phyloP scores from a whole-genome alignment of 257 asterid species.

The Solanum gracilifrons region DNA sequence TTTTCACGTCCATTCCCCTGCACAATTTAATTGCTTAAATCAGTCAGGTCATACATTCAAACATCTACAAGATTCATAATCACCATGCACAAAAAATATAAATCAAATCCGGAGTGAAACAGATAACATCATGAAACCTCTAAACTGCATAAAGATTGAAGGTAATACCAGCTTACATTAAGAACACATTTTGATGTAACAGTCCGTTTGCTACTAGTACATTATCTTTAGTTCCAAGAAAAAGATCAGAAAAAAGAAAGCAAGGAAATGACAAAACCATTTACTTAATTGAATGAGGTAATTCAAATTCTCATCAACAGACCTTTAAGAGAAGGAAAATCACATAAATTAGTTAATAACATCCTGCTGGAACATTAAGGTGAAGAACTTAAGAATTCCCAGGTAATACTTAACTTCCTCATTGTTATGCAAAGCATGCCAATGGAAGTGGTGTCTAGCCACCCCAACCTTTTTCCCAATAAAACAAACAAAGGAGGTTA shows the following conservation, averaged over 20 bases:
- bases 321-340: background rate
- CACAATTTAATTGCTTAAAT: background rate
- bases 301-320: background rate
- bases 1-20: slow-evolving; percentile 44
- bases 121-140: background rate
- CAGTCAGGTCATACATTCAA: background rate
- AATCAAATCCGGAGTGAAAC: background rate
- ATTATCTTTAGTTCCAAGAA: background rate
- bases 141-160: background rate
- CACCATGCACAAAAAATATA: background rate
- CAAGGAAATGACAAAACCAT: background rate
- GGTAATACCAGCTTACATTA: background rate
- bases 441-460: background rate
- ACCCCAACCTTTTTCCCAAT: background rate
- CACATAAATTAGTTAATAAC: background rate
- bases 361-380: background rate
- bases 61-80: background rate
- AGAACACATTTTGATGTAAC: background rate
- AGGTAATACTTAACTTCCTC: background rate
- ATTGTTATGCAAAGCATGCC: background rate
- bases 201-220: background rate
- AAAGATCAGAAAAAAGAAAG: background rate
- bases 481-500: background rate
- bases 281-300: background rate
- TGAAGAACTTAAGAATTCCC: background rate